phyloP scores from a whole-genome alignment of 192 early-diverging fungal species.

The Physocladia obscura region DNA sequence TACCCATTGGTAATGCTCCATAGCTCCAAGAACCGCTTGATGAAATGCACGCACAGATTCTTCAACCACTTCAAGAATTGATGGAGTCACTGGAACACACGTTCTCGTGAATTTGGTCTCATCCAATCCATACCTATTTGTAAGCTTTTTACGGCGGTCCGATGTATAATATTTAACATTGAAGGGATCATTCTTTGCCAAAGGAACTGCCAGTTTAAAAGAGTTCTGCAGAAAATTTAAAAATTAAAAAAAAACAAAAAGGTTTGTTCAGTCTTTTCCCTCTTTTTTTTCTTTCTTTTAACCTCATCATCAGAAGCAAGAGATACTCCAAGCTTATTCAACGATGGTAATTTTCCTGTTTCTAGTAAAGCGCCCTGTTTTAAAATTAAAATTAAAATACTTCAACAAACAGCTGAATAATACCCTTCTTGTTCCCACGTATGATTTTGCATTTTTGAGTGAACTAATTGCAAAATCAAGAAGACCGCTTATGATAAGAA shows the following conservation, averaged over 20 bases:
- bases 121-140: conserved; percentile 41
- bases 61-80: conserved; percentile 33
- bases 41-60: conserved; percentile 26
- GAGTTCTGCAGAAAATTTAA: no score
- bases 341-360: conserved; percentile 39
- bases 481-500: conserved; percentile 42
- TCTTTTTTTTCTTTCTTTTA: neutral
- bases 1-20: conserved; percentile 43
- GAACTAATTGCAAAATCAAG: conserved; percentile 43
- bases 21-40: conserved; percentile 13
- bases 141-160: conserved; percentile 38
- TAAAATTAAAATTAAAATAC: neutral
- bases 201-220: conserved; percentile 23
- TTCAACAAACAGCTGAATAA: neutral
- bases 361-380: conserved; percentile 29
- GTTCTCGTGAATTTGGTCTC: conserved; percentile 35
- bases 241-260: neutral
- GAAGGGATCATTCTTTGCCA: conserved; percentile 46
- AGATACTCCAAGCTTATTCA: conserved; percentile 28
- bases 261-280: neutral
- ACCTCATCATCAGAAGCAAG: conserved; percentile 13
- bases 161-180: conserved; percentile 52
- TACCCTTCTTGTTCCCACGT: conserved; percentile 22
- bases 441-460: conserved; percentile 27
- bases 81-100: conserved; percentile 25